Evolutionary conservation across 2,329 filamentous ascomycete genomes (phyloP).

Genomic region (Neopestalotiopsis rosae): DNA sequence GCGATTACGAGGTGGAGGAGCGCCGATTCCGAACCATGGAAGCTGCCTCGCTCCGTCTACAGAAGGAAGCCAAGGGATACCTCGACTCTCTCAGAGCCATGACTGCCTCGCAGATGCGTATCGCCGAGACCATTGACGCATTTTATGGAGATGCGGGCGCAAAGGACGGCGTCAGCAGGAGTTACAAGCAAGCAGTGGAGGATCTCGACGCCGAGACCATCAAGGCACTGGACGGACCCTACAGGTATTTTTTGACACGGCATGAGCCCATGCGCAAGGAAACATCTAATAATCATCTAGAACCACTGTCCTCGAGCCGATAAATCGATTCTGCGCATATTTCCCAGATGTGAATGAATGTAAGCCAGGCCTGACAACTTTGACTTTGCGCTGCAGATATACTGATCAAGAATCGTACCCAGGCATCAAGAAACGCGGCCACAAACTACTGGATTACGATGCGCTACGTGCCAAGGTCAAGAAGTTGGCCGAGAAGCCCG

Average conservation of each 20-base stretch:
- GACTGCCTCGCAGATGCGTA: constrained; percentile 99
- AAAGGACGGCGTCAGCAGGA: constrained; percentile 91
- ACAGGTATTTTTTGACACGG: constrained; percentile 58
- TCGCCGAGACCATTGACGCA: constrained; percentile 98
- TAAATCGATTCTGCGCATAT: constrained; percentile 95
- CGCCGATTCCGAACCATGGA: constrained; percentile 98
- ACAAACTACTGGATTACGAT: constrained; percentile 99
- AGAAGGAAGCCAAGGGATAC: constrained; percentile 98
- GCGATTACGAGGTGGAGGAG: constrained; percentile 98
- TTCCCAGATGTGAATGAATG: constrained; percentile 99
- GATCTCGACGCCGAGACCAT: constrained; percentile 98
- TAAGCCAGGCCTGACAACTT: constrained; percentile 41
- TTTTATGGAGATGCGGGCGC: constrained; percentile 98
- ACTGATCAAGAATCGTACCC: neutral
- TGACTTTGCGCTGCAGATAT: neutral
- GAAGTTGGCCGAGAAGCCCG: constrained; percentile 95
- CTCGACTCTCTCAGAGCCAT: constrained; percentile 96
- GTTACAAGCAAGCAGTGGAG: constrained; percentile 98
- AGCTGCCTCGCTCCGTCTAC: constrained; percentile 85
- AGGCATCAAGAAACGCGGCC: constrained; percentile 96
- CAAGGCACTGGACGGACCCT: constrained; percentile 96
- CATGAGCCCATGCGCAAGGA: too few species aligned
- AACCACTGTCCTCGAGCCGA: constrained; percentile 93
- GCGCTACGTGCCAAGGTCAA: constrained; percentile 95
- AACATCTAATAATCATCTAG: constrained; percentile 44